Conservation (phyloP, 2,329 filamentous ascomycete genomes). For the Cyanodermella asteris region DNA sequence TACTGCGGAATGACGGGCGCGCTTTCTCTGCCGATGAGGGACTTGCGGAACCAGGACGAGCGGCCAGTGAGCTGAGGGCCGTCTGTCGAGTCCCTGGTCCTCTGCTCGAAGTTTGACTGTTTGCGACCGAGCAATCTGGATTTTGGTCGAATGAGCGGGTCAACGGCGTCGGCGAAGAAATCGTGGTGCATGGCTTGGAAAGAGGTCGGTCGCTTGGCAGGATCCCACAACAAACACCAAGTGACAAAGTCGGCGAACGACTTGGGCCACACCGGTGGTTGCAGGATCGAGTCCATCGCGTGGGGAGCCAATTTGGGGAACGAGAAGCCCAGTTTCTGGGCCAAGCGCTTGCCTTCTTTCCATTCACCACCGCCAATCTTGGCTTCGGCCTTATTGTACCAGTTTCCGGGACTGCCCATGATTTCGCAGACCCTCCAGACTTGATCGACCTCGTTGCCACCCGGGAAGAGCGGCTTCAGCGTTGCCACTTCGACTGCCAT, state of each 20-base stretch:
- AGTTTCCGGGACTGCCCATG: slow-evolving; percentile 95
- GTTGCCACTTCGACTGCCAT: slow-evolving; percentile 98
- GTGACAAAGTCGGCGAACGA: slow-evolving; percentile 84
- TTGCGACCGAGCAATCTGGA: slow-evolving; percentile 74
- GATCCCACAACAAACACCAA: slow-evolving; percentile 98
- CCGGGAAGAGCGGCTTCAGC: slow-evolving; percentile 86
- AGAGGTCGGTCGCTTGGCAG: slow-evolving; percentile 74
- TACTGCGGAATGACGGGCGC: slow-evolving; percentile 34
- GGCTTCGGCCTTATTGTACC: slow-evolving; percentile 78
- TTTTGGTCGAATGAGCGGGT: slow-evolving; percentile 80
- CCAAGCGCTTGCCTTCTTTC: slow-evolving; percentile 81
- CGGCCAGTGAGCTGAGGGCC: slow-evolving; percentile 46
- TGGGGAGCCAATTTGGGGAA: slow-evolving; percentile 98
- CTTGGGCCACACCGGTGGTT: slow-evolving; percentile 73
- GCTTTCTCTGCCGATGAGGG: slow-evolving; percentile 60
- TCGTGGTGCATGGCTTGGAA: slow-evolving; percentile 87
- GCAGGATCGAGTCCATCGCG: slow-evolving; percentile 82
- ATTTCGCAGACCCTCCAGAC: slow-evolving; percentile 98
- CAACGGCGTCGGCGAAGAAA: slow-evolving; percentile 80
- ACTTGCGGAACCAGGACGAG: slow-evolving; percentile 92
- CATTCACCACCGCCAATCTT: slow-evolving; percentile 90
- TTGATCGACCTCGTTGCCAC: slow-evolving; percentile 94
- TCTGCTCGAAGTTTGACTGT: slow-evolving; percentile 58
- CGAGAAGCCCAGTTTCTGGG: slow-evolving; percentile 91
- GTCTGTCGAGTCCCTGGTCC: slow-evolving; percentile 41